phyloP scores from a whole-genome alignment of 257 asterid species.

The Petunia secreta region DNA sequence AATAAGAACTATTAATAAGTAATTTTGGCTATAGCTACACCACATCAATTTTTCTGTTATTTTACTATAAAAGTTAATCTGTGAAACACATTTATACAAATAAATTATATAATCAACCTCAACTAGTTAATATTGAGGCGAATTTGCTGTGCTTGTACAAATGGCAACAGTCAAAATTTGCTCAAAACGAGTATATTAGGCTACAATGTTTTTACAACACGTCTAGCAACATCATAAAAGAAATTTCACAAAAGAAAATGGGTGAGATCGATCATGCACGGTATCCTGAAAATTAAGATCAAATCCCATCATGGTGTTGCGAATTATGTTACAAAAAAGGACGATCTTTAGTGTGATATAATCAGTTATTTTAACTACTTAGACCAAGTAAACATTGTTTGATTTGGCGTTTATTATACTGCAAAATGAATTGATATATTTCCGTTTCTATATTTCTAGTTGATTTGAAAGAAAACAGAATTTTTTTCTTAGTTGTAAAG shows the following conservation, averaged over 20 bases:
- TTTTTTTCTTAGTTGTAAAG: slow-evolving; percentile 20
- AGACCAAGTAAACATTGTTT: neutral
- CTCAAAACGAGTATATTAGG: neutral
- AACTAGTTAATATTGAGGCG: neutral
- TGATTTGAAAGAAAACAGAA: neutral
- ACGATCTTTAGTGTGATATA: neutral
- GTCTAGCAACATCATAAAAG: neutral
- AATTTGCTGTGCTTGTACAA: neutral
- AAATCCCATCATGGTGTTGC: neutral
- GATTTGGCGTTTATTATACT: neutral
- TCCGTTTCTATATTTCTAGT: neutral
- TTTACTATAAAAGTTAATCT: no score
- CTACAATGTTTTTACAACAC: neutral
- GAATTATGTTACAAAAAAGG: neutral
- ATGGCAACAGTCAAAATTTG: neutral
- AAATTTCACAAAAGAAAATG: neutral
- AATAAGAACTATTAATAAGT: neutral
- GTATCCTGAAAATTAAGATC: neutral
- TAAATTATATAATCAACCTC: neutral
- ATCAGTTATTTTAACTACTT: neutral
- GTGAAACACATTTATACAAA: no score
- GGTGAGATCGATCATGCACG: neutral
- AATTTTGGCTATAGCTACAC: neutral
- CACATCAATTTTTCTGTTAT: no score
- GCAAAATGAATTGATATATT: neutral